These are phyloP conservation scores for Nannizzia gypsea DNA, from an alignment of 2,329 filamentous ascomycete genomes.

Conservation along the genomic window DNA sequence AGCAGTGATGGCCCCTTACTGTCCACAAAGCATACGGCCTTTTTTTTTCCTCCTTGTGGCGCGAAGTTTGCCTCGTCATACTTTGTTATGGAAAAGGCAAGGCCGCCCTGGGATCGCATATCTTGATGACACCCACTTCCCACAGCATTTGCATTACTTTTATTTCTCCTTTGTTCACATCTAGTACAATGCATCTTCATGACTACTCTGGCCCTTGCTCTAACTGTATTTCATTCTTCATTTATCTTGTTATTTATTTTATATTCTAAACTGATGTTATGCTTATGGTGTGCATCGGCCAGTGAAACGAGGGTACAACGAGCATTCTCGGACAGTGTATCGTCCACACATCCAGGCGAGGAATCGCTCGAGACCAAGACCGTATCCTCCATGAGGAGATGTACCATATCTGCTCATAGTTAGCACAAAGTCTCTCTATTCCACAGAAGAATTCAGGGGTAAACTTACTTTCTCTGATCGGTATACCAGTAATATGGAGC, in stretches of 20 bases:
- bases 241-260: background rate
- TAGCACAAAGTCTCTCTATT: slow-evolving; percentile 7
- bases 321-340: slow-evolving; percentile 51
- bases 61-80: background rate
- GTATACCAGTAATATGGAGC: slow-evolving; percentile 97
- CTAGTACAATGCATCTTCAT: background rate
- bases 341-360: slow-evolving; percentile 56
- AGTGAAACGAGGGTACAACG: slow-evolving; percentile 41
- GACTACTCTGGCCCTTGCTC: background rate
- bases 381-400: slow-evolving; percentile 85
- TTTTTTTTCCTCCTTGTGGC: background rate
- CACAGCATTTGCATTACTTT: background rate
- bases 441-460: slow-evolving; percentile 5
- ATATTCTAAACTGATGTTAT: background rate
- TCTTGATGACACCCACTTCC: background rate
- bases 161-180: background rate
- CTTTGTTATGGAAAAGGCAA: background rate
- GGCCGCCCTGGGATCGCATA: background rate
- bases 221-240: background rate
- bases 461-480: slow-evolving; percentile 78
- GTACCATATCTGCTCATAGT: slow-evolving; percentile 59
- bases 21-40: background rate
- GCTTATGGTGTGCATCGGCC: slow-evolving; percentile 39
- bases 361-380: slow-evolving; percentile 78
- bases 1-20: background rate